Percentiles rank a stretch among this genome's conserved stretches.
Evolutionary conservation across 2,329 filamentous ascomycete genomes (phyloP).

Genomic region (Phaeoacremonium minimum): DNA sequence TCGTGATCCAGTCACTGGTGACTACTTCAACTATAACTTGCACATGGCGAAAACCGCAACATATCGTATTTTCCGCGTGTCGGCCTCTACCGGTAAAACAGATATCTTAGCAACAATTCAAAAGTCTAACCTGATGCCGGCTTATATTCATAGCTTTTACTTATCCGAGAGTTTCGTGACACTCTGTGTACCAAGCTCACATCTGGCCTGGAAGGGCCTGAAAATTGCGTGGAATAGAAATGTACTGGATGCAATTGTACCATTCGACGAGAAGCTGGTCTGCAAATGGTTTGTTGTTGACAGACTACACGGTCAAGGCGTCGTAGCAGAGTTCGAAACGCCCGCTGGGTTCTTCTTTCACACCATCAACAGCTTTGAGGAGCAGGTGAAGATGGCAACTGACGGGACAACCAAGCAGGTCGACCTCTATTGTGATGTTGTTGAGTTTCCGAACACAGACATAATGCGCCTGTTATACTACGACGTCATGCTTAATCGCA

Average conservation of each 20-base stretch:
- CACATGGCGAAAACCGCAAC: conserved; percentile 49
- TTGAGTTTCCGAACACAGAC: conserved; percentile 60
- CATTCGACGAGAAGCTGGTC: conserved; percentile 51
- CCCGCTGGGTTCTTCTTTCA: conserved; percentile 76
- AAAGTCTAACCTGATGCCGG: conserved; percentile 42
- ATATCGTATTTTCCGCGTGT: conserved; percentile 68
- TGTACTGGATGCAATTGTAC: conserved; percentile 61
- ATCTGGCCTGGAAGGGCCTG: conserved; percentile 52
- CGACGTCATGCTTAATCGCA: conserved; percentile 55
- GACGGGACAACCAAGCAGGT: conserved; percentile 23
- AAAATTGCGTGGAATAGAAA: conserved; percentile 62
- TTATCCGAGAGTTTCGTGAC: conserved; percentile 67
- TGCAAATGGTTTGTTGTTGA: conserved; percentile 75
- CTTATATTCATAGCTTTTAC: conserved; percentile 83
- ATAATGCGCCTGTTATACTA: conserved; percentile 67
- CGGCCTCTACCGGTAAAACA: conserved; percentile 58
- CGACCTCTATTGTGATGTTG: conserved; percentile 61
- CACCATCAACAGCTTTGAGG: conserved; percentile 72
- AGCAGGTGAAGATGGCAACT: conserved; percentile 28
- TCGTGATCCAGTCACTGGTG: conserved; percentile 67
- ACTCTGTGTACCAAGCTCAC: conserved; percentile 67
- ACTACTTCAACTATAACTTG: conserved; percentile 81
- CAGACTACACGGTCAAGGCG: conserved; percentile 53
- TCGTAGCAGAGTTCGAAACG: conserved; percentile 66
- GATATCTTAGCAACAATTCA: conserved; percentile 66